These are phyloP conservation scores for Candida ulmi DNA, from an alignment of 805 yeast genomes.

Conservation along the genomic window DNA sequence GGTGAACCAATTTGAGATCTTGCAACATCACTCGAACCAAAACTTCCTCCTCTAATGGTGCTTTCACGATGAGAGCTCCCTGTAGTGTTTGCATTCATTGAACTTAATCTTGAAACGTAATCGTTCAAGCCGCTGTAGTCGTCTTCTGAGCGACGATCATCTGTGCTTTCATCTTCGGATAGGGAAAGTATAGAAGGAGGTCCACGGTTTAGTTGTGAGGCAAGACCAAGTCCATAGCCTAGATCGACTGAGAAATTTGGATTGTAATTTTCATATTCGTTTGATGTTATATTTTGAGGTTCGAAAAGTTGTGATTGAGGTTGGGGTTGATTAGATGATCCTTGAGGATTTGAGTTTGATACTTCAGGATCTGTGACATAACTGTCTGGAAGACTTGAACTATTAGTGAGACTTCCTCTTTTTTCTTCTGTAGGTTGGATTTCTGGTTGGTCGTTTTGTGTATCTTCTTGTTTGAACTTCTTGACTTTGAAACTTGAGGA, in stretches of 20 bases:
- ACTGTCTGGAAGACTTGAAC: slow-evolving; percentile 3
- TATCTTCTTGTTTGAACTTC: slow-evolving; percentile 1
- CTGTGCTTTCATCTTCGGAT: slow-evolving; percentile 13
- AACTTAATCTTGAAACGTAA: slow-evolving; percentile 17
- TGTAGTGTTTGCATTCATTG: slow-evolving; percentile 2
- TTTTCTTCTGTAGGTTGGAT: not conserved
- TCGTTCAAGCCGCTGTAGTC: slow-evolving; percentile 9
- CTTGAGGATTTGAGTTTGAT: not conserved
- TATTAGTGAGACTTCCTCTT: slow-evolving; percentile 5
- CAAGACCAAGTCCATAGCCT: slow-evolving; percentile 18
- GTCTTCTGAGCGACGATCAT: not conserved
- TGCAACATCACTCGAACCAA: no score
- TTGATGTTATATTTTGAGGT: not conserved
- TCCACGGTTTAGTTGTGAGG: slow-evolving; percentile 17
- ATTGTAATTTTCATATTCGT: slow-evolving; percentile 3
- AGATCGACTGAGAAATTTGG: slow-evolving; percentile 19
- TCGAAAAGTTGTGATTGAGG: not conserved
- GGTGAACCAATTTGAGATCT: no score
- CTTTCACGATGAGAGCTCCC: no score
- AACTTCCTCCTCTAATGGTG: not conserved
- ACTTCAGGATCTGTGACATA: not conserved
- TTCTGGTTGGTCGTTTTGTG: no score
- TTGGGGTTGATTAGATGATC: no score
- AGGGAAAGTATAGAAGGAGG: slow-evolving; percentile 21
- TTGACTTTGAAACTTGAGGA: slow-evolving; percentile 37